These are phyloP conservation scores for Ceriops tagal DNA, from an alignment of 345 rosid genomes.

Conservation along the genomic window DNA sequence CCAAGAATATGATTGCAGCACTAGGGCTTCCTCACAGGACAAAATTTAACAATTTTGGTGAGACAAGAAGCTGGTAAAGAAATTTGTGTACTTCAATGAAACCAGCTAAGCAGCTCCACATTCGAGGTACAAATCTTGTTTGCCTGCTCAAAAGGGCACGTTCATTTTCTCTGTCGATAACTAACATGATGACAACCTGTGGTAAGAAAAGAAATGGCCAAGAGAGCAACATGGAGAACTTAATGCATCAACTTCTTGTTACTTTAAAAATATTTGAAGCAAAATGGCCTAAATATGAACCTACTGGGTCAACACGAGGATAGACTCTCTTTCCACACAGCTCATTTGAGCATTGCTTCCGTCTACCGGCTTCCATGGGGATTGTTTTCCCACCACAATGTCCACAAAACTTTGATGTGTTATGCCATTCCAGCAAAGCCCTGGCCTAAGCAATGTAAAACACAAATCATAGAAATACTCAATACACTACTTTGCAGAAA, in stretches of 20 bases:
- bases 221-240: background rate
- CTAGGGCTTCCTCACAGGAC: background rate
- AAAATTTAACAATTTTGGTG: background rate
- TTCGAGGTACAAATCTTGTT: conserved; percentile 80
- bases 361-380: conserved; percentile 75
- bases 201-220: conserved; percentile 16
- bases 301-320: conserved; percentile 93
- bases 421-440: conserved; percentile 87
- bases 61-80: conserved; percentile 7
- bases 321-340: conserved; percentile 63
- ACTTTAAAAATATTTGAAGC: background rate
- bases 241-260: conserved; percentile 6
- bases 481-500: background rate
- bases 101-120: conserved; percentile 99
- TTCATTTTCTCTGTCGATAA: conserved; percentile 81
- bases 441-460: conserved; percentile 48
- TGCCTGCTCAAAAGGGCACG: conserved; percentile 76
- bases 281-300: conserved; percentile 6
- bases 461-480: background rate
- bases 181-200: conserved; percentile 96
- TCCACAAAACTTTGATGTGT: conserved; percentile 66
- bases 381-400: conserved; percentile 64
- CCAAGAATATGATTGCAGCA: background rate
- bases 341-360: conserved; percentile 66
- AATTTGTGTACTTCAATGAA: conserved; percentile 73